Base-by-base conservation (phyloP, 805 yeast species). In the Saturnispora quitensis region DNA sequence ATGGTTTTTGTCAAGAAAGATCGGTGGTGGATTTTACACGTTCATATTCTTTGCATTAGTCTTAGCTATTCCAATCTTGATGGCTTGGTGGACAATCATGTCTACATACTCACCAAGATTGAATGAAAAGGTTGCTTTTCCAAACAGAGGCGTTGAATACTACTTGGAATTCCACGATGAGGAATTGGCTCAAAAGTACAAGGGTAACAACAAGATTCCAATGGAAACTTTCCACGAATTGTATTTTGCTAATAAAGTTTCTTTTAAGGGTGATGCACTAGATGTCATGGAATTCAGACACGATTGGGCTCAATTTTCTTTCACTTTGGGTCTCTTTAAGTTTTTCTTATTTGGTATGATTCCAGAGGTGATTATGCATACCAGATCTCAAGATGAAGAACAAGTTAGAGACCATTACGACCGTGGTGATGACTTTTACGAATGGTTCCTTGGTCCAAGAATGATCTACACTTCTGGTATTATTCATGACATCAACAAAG, bases 371-470 rank as follows among this genome's bases (percentile, higher is more conserved):
- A 84, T 89, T 61, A 67, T 89, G 82, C 97, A 89, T 73, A 83
- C 95, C 58, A 81, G 88, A 66, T 85, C 95, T 20, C 97, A 89
- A 73, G 97, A 89, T 67, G 97, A 89, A 73, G 97, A 89, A 71
- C 97, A 89, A 71, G 97, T 89, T 52, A 82, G 96, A 70, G 96
- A 86, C 63, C 96, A 89, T 72, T 89, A 89, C 68, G 97, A 89
- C 74, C 86, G 97, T 61, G 96, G 97, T 69, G 96, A 89, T 66
- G 96, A 89, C 70, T 89, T 89, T 70, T 89, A 89, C 78, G 72
- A 89, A 51, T 89, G 95, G 95, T 89, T 89, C 74, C 74, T 89
- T 60, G 97, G 96, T 55, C 93, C 95, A 56, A 82, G 96, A 70
- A 89, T 89, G 96, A 77, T 89, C 67, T 89, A 89, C 73, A 89